Percentiles rank a stretch among this genome's conserved stretches.
These are phyloP conservation scores for Phoenix dactylifera DNA, from an alignment of 176 grass and related monocot species.

Conservation along the genomic window DNA sequence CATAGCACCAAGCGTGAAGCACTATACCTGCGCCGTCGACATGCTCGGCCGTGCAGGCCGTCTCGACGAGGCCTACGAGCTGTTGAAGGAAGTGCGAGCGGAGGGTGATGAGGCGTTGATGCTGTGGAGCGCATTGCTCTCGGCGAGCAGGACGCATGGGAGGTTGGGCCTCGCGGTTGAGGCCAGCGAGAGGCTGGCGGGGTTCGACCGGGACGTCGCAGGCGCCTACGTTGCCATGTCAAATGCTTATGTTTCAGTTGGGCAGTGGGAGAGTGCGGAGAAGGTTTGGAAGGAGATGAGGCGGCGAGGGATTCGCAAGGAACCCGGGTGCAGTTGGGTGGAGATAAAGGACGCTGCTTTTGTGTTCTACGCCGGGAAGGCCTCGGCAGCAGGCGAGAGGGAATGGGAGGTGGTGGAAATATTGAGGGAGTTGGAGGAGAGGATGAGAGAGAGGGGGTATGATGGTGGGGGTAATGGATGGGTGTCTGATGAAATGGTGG, in stretches of 20 bases:
- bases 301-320: conserved; percentile 47
- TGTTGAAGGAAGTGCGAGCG: conserved; percentile 27
- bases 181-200: conserved; percentile 33
- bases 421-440: conserved; percentile 50
- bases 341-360: conserved; percentile 53
- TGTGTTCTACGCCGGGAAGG: conserved; percentile 39
- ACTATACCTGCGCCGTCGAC: conserved; percentile 70
- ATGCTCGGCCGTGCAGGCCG: conserved; percentile 58
- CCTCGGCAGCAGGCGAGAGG: conserved; percentile 28
- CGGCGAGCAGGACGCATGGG: conserved; percentile 52
- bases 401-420: conserved; percentile 39
- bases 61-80: conserved; percentile 38
- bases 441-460: conserved; percentile 63
- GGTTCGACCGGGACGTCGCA: conserved; percentile 51
- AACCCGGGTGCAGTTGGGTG: conserved; percentile 74
- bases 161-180: conserved; percentile 42
- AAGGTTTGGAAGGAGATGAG: conserved; percentile 48
- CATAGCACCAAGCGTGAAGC: conserved; percentile 38
- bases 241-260: conserved; percentile 51
- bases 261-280: conserved; percentile 32
- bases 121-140: conserved; percentile 67
- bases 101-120: conserved; percentile 42
- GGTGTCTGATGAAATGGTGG: conserved; percentile 32
- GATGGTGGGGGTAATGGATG: conserved; percentile 27
- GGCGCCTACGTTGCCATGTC: conserved; percentile 66